These are phyloP conservation scores for Scytalidium sp. DNA, from an alignment of 2,329 filamentous ascomycete species.

Conservation along the genomic window DNA sequence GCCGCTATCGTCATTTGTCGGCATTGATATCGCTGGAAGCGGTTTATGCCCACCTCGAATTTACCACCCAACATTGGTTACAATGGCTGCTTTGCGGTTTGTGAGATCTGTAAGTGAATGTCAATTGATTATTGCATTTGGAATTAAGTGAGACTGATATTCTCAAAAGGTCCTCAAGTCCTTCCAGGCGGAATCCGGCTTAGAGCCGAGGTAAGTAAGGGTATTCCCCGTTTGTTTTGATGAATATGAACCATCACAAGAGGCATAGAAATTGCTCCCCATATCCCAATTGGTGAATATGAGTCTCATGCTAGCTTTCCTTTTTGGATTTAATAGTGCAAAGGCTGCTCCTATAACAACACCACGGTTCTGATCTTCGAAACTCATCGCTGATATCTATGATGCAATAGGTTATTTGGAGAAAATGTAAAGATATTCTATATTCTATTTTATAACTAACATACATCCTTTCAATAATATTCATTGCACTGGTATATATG, in stretches of 20 bases:
- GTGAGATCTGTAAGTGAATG: conserved; percentile 57
- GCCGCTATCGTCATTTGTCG: not conserved
- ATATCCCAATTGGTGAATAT: not conserved
- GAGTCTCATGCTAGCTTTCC: not conserved
- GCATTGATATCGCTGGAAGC: not conserved
- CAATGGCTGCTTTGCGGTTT: conserved; percentile 56
- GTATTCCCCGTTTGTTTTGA: not conserved
- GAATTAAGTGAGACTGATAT: conserved; percentile 13
- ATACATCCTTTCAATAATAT: no score
- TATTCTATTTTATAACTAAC: not conserved
- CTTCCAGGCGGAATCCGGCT: conserved; percentile 71
- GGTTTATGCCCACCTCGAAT: not conserved
- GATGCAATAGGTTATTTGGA: conserved; percentile 23
- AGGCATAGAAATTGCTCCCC: not conserved
- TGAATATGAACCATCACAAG: not conserved
- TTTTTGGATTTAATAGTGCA: no score
- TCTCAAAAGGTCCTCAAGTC: conserved; percentile 72
- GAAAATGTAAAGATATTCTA: conserved; percentile 23
- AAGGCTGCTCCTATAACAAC: no score
- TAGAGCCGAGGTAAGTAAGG: conserved; percentile 76
- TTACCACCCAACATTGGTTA: conserved; percentile 6
- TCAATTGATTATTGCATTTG: not conserved
- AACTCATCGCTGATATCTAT: not conserved
- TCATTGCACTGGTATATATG: no score
- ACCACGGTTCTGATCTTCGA: no score